Evolutionary conservation across 2,329 filamentous ascomycete genomes (phyloP), one percentile per base, ranked within the genome.

Genomic region (Fusarium praegraminearum): DNA sequence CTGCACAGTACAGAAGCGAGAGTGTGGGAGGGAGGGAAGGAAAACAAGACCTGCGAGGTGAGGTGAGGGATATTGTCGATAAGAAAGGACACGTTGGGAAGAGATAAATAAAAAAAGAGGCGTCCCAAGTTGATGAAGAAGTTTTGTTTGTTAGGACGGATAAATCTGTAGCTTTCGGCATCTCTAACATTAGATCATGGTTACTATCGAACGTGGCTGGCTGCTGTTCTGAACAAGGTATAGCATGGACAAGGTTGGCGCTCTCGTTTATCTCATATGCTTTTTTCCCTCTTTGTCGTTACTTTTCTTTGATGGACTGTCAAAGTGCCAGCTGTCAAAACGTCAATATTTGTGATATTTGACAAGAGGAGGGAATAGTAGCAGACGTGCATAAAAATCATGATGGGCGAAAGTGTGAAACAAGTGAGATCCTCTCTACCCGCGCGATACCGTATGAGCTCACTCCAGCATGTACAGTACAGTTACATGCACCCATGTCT

Each of bases 141-240:
- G 11, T 40, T 11, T 38, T 40, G 8, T 15, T 41, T 41, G 22
- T 22, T 16, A 16, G 15, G 15, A 22, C 15, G 40, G 20, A 24
- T 22, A 22, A 15, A 45, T 30, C 26, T 44, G 22, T 46, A 67
- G 46, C 33, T 67, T 33, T 43, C 62, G 46, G 59, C 40, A 68
- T 43, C 38, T 62, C 50, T 38, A 57, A 44, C 32, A 12, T 47
- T 45, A 43, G 52, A 54, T 44, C 40, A 38, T 44, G 53, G 43
- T 54, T 70, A 50, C 32, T 61, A 46, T 62, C 36, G 54, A 70
- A 30, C 53, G 66, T 69, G 67, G 67, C 67, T 69, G 66, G 67
- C 67, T 69, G 57, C 30, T 69, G 66, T 47, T 56, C 62, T 67
- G 28, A 13, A 58, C 65, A 16, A 46, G 46, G 65, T 57, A 66